Conservation (phyloP, 495 filamentous ascomycete genomes). For the Hapsidospora chrysogenum region DNA sequence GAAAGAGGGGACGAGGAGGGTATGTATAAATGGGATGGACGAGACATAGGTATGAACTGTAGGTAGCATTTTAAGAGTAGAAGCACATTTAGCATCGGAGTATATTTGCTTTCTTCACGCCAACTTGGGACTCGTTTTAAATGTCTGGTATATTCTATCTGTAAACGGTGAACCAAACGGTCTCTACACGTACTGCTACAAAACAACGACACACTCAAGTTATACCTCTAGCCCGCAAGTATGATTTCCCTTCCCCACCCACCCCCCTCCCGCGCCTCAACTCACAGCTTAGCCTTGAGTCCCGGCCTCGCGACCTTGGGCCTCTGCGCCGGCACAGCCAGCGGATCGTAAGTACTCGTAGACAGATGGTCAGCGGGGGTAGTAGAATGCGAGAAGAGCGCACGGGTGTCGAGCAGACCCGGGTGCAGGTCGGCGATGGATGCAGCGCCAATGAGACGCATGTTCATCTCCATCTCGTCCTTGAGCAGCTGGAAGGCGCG, state of each 20-base stretch:
- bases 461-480: slow-evolving; percentile 98
- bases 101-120: no score
- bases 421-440: slow-evolving; percentile 63
- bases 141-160: no score
- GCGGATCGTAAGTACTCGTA: slow-evolving; percentile 22
- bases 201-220: neutral
- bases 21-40: neutral
- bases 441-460: slow-evolving; percentile 75
- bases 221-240: no score
- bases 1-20: neutral
- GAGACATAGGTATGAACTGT: neutral
- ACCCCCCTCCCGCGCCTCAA: no score
- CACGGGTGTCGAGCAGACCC: slow-evolving; percentile 59
- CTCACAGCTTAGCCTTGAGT: slow-evolving; percentile 15
- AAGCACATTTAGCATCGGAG: no score
- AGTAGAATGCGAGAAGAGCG: slow-evolving; percentile 47
- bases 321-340: slow-evolving; percentile 22
- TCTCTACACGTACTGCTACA: slow-evolving; percentile 1
- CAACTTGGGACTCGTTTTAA: no score
- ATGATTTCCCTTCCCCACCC: no score
- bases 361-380: slow-evolving; percentile 52
- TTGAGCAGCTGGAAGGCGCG: slow-evolving; percentile 88
- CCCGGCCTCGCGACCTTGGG: slow-evolving; percentile 4
- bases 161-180: no score
- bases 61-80: no score